Evolutionary conservation across 768 basidiomycete genomes (phyloP), one percentile per base, ranked within the genome.

Genomic region (Lactarius deliciosus): DNA sequence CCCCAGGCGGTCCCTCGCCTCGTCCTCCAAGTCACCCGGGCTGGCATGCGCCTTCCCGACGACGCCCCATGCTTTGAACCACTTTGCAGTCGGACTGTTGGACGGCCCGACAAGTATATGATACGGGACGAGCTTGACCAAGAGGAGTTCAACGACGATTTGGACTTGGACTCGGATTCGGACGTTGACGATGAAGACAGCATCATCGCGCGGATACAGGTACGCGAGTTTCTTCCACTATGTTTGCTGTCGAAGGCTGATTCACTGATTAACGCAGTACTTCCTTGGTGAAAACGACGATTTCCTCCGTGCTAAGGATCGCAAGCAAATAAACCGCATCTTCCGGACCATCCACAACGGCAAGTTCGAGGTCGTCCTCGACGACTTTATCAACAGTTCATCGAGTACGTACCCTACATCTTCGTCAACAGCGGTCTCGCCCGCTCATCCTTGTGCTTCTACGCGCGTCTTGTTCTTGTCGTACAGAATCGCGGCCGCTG

Each of bases 261-360:
- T n/a, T n/a, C n/a, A n/a, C n/a, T n/a, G n/a, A n/a, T n/a, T n/a
- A n/a, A n/a, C n/a, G n/a, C n/a, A n/a, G n/a, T n/a, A n/a, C n/a
- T n/a, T n/a, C n/a, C n/a, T 93, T 6, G 89, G 89, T 43, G 82
- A 85, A 25, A 83, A 89, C 63, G 79, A 80, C 25, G 79, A 81
- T 30, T 6, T 7, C 30, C 5, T 30, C 30, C 30, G 30, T 5
- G 76, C 80, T 10, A 76, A 73, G 40, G 76, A 84, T 64, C 78
- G 82, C 34, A 86, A 85, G 70, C 75, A 76, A 64, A 78, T 79
- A 64, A 34, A 34, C 32, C 9, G 32, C 32, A 87, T 88, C 0
- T 90, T 91, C 81, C 77, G 77, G 22, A 81, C 89, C 0, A 79
- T 91, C 41, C 79, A 79, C 16, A 78, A 88, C 70, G 91, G 88